phyloP scores from a whole-genome alignment of 1,139 yeast species.

The Diutina rugosa region DNA sequence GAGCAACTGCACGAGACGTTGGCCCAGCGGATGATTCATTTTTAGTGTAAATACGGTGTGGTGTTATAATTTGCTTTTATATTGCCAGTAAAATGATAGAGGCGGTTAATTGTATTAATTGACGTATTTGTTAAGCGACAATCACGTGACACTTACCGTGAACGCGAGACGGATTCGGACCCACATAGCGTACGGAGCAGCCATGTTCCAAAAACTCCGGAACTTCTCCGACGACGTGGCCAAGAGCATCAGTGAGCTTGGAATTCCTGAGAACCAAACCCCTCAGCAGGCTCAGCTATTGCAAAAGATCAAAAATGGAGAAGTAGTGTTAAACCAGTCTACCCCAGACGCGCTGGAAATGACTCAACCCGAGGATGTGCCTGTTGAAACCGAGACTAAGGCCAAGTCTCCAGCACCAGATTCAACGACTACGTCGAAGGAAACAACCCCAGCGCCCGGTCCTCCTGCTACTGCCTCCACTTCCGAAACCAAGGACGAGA shows the following conservation, averaged over 20 bases:
- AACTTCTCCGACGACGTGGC: slow-evolving; percentile 2
- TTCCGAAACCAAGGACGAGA: slow-evolving; percentile 5
- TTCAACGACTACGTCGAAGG: background rate
- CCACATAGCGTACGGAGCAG: background rate
- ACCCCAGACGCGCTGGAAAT: background rate
- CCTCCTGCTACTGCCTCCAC: background rate
- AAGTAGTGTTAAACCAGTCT: background rate
- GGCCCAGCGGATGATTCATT: slow-evolving; percentile 28
- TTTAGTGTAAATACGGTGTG: slow-evolving; percentile 9
- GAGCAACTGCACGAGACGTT: slow-evolving; percentile 15
- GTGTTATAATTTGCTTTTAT: background rate
- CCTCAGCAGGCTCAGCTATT: background rate
- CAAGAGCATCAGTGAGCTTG: slow-evolving; percentile 2
- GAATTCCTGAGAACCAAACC: background rate
- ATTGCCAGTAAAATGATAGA: background rate
- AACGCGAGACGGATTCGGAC: background rate
- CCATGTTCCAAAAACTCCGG: slow-evolving; percentile 2
- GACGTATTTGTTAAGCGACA: background rate
- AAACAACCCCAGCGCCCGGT: background rate
- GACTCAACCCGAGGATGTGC: slow-evolving; percentile 1
- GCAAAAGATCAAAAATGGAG: background rate
- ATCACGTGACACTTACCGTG: background rate
- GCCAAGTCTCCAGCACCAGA: background rate
- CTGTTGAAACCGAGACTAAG: background rate
- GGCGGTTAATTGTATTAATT: background rate